Evolutionary conservation across 1,284 basidiomycete genomes (phyloP).

Genomic region (Cystobasidium sp.): DNA sequence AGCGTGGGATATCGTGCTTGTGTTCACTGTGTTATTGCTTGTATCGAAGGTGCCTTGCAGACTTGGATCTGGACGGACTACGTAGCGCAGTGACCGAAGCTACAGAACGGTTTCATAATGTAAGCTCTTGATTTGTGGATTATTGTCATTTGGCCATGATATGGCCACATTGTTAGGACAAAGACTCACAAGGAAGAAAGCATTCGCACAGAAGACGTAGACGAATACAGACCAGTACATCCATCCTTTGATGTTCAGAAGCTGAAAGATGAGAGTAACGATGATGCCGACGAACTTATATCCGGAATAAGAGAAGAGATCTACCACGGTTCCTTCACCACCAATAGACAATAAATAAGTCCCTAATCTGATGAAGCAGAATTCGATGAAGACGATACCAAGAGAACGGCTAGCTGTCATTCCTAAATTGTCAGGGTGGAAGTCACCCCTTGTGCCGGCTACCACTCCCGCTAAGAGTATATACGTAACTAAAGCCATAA

Average conservation of each 20-base stretch:
- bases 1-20: conserved; percentile 73
- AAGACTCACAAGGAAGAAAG: conserved; percentile 83
- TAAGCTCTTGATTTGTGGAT: not conserved
- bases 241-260: conserved; percentile 66
- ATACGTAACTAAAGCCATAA: conserved; percentile 96
- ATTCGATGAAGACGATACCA: conserved; percentile 75
- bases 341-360: conserved; percentile 88
- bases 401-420: conserved; percentile 73
- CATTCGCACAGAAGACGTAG: conserved; percentile 85
- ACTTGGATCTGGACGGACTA: conserved; percentile 76
- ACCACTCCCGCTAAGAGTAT: conserved; percentile 81
- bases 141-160: not conserved
- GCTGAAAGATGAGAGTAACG: conserved; percentile 67
- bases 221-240: conserved; percentile 75
- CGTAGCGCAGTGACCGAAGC: conserved; percentile 88
- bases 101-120: conserved; percentile 53
- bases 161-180: not conserved
- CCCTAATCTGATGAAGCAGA: conserved; percentile 83
- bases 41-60: conserved; percentile 49
- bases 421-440: conserved; percentile 89
- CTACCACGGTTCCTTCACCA: conserved; percentile 69
- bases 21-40: conserved; percentile 52
- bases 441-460: conserved; percentile 79
- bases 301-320: conserved; percentile 75
- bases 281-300: conserved; percentile 97